Evolutionary conservation across 176 grass and related monocot species (phyloP).

Genomic region (Luzula sylvatica): DNA sequence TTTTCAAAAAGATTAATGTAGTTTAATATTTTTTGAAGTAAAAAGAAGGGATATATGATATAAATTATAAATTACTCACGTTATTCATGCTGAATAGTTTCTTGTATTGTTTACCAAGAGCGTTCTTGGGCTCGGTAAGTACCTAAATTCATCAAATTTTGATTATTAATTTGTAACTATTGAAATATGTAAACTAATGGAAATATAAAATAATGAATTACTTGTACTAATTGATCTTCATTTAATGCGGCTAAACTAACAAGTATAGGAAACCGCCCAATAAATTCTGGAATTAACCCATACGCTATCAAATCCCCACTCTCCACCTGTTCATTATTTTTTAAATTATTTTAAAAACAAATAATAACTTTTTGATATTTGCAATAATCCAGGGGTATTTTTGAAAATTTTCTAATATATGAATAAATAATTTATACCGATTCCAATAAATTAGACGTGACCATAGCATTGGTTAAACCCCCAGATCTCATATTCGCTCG

Average conservation of each 20-base stretch:
- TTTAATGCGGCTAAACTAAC: slow-evolving; percentile 83
- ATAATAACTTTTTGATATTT: too few relatives aligned
- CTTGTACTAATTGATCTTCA: slow-evolving; percentile 90
- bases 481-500: slow-evolving; percentile 73
- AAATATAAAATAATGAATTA: slow-evolving; percentile 21
- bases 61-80: slow-evolving; percentile 38
- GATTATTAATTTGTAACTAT: too few relatives aligned
- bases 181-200: background rate
- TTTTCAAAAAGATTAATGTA: background rate
- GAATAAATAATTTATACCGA: slow-evolving; percentile 42
- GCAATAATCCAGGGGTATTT: too few relatives aligned
- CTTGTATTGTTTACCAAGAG: slow-evolving; percentile 91
- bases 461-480: slow-evolving; percentile 65
- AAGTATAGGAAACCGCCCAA: slow-evolving; percentile 92
- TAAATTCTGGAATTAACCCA: slow-evolving; percentile 96
- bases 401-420: background rate
- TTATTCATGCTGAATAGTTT: slow-evolving; percentile 97
- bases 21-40: too few relatives aligned
- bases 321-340: slow-evolving; percentile 65
- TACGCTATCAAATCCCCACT: slow-evolving; percentile 95
- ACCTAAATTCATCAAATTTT: slow-evolving; percentile 43
- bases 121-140: slow-evolving; percentile 80
- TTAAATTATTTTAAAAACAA: slow-evolving; percentile 10
- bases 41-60: background rate
- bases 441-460: slow-evolving; percentile 88